Evolutionary conservation across 352 stramenopile genomes (phyloP), one percentile per base, ranked within the genome.

Genomic region (Thalassiosira hispida): DNA sequence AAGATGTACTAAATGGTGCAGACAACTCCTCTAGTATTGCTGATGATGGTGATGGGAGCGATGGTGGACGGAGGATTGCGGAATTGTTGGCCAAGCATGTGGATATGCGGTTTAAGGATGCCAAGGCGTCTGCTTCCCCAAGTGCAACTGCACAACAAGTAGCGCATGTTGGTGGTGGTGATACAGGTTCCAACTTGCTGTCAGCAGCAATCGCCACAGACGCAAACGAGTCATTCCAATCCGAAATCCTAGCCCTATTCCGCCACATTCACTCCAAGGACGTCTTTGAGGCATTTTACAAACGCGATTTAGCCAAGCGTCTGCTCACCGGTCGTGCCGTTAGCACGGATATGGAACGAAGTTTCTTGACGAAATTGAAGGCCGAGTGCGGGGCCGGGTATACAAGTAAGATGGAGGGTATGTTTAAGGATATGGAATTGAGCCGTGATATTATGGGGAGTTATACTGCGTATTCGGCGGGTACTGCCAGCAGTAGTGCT

Each of bases 371-470:
- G 2, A 98, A 99, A 79, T 87, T 99, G 20, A 99, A 99, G 90
- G 96, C 96, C 2, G 97, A 99, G 79, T 99, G 97, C 73, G 97
- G 97, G 16, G 94, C 93, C 53, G 96, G 92, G 2, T 99, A 98
- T 85, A 99, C 97, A 11, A 97, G 95, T 77, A 99, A 99, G 91
- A 96, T 99, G 42, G 97, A 99, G 83, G 97, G 97, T 9, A 99
- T 99, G 97, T 99, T 99, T 84, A 98, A 98, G 84, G 97, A 99
- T 85, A 98, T 99, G 65, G 96, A 98, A 61, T 92, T 98, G 29
- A 98, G 94, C 18, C 86, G 95, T 55, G 97, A 98, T 51, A 94
- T 98, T 38, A 98, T 98, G 96, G 91, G 79, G 14, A 82, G 77
- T 22, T 93, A 93, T 82, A 80, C 74, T 12, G 69, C 73, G 7